Percentiles rank a stretch among this genome's conserved stretches.
These are phyloP conservation scores for Penicillium arizonense DNA, from an alignment of 495 filamentous ascomycete species.

Conservation along the genomic window DNA sequence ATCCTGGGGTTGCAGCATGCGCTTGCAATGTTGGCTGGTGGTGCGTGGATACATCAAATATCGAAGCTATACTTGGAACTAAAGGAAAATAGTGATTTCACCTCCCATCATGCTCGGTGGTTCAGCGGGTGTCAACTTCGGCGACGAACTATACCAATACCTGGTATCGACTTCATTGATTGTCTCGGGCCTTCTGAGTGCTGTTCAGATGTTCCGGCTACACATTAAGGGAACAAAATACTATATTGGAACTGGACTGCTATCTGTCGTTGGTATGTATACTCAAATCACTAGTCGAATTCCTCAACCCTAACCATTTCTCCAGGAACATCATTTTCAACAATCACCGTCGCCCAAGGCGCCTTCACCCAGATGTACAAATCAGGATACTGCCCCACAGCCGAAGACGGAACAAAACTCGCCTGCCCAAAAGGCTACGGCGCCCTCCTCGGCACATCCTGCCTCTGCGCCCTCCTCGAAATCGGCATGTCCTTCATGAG, in stretches of 20 bases:
- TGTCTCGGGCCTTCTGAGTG: slow-evolving; percentile 75
- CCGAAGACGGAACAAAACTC: slow-evolving; percentile 60
- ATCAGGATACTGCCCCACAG: slow-evolving; percentile 72
- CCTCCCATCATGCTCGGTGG: slow-evolving; percentile 77
- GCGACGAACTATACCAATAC: slow-evolving; percentile 62
- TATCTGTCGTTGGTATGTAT: slow-evolving; percentile 80
- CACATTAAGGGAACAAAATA: slow-evolving; percentile 78
- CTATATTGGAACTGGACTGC: slow-evolving; percentile 82
- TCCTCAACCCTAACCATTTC: too few relatives aligned
- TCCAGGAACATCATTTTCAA: slow-evolving; percentile 63
- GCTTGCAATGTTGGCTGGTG: slow-evolving; percentile 65
- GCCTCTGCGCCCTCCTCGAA: slow-evolving; percentile 47
- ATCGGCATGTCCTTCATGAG: slow-evolving; percentile 54
- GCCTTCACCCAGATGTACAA: slow-evolving; percentile 82
- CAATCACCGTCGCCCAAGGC: slow-evolving; percentile 79
- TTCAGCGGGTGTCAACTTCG: slow-evolving; percentile 63
- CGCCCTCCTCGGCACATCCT: slow-evolving; percentile 73
- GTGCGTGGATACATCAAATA: slow-evolving; percentile 14
- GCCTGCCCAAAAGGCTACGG: slow-evolving; percentile 87
- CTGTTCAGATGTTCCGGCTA: slow-evolving; percentile 82
- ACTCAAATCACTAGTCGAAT: too few relatives aligned
- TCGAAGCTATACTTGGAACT: background rate
- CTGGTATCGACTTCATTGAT: slow-evolving; percentile 89
- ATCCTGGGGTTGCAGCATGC: slow-evolving; percentile 72
- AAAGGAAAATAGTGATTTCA: slow-evolving; percentile 54